Conservation (phyloP, 2,329 filamentous ascomycete genomes). For the Neofusicoccum cordaticola region DNA sequence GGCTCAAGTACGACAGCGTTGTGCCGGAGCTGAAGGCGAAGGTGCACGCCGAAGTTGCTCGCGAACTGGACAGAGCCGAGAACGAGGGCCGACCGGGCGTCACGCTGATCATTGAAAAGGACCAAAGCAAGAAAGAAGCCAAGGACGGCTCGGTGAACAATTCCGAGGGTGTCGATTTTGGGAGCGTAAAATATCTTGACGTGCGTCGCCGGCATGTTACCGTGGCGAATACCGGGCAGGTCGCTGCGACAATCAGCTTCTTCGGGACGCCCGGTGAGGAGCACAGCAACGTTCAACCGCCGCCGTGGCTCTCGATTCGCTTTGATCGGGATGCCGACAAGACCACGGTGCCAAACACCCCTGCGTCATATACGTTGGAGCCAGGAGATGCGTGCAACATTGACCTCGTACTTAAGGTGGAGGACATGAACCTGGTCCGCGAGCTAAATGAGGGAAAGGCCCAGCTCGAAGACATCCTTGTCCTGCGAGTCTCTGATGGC, state of each 20-base stretch:
- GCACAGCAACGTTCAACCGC: constrained; percentile 43
- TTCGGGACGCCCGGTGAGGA: constrained; percentile 64
- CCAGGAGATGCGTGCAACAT: constrained; percentile 80
- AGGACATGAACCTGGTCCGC: constrained; percentile 61
- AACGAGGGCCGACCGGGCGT: constrained; percentile 84
- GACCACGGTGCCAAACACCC: not conserved
- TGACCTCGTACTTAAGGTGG: constrained; percentile 65
- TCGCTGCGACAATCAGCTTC: constrained; percentile 76
- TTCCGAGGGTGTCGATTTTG: constrained; percentile 70
- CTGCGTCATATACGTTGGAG: constrained; percentile 63
- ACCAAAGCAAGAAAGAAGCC: constrained; percentile 21
- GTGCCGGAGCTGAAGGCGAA: constrained; percentile 80
- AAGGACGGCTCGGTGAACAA: constrained; percentile 39
- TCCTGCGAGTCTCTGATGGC: constrained; percentile 78
- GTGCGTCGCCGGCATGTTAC: constrained; percentile 68
- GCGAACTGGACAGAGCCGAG: constrained; percentile 84
- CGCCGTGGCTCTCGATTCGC: constrained; percentile 68
- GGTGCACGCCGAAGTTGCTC: constrained; percentile 80
- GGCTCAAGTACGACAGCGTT: constrained; percentile 80
- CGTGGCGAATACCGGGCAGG: constrained; percentile 86
- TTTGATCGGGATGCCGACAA: constrained; percentile 56
- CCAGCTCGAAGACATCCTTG: constrained; percentile 78
- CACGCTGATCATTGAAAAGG: constrained; percentile 72
- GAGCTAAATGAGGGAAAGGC: constrained; percentile 67
- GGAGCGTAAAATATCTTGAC: constrained; percentile 67